Evolutionary conservation across 2,329 filamentous ascomycete genomes (phyloP), one percentile per base, ranked within the genome.

Genomic region (Fusarium albosuccineum): DNA sequence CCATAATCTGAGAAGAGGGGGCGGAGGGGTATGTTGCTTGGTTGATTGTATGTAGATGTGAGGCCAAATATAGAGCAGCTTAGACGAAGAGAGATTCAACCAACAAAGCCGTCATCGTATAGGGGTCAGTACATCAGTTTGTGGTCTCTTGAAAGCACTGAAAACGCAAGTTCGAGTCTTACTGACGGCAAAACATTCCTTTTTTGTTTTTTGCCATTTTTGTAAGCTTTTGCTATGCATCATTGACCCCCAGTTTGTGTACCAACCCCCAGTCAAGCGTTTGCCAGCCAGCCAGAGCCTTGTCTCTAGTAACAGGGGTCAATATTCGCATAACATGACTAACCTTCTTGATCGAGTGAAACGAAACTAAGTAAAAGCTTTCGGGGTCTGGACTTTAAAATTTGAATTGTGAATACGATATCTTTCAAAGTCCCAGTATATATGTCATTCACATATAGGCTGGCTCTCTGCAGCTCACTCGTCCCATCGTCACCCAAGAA

Each of bases 81-180:
- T 52, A 29, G 1, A 16, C 10, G 0, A 1, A 1, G 1, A 1
- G 5, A 1, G 9, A 9, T 16, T 30, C 44, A 68, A 16, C 49
- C 8, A 17, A 66, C 29, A 50, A 41, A 17, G 65, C 65, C 65
- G 65, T 68, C 65, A 68, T 68, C 65, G 65, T 68, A 68, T 68
- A 68, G 65, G 65, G 65, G 65, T 68, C 48, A 68, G 65, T 68
- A 68, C 65, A 68, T 68, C 65, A 68, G 65, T 68, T 68, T 68
- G 65, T 68, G 65, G 65, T 68, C 44, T 45, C 17, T 56, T 40
- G 57, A 68, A 68, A 68, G 65, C 65, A 68, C 65, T 68, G 65
- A 68, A 68, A 68, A 68, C 65, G 65, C 65, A 68, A 68, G 65
- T 68, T 68, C 65, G 65, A 68, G 65, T 68, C 65, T 68, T 68